These are phyloP conservation scores for Dendrobium chrysotoxum DNA, from an alignment of 106 monocot species.

Conservation along the genomic window DNA sequence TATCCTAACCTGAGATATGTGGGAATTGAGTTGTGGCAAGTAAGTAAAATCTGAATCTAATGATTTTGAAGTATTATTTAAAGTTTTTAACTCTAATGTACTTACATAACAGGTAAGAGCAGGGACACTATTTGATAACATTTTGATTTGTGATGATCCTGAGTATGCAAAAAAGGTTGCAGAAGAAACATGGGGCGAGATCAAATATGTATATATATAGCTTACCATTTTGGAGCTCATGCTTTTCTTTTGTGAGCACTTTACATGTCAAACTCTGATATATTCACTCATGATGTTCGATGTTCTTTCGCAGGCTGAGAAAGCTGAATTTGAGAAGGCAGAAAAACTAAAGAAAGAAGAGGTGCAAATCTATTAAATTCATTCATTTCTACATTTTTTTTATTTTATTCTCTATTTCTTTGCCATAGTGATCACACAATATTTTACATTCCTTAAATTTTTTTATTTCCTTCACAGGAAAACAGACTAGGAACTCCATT, in stretches of 20 bases:
- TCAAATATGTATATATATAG: conserved; percentile 62
- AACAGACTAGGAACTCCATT: not conserved
- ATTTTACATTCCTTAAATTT: too few relatives aligned
- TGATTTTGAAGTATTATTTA: not conserved
- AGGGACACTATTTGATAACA: conserved; percentile 78
- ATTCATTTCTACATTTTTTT: not conserved
- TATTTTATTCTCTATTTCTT: not conserved
- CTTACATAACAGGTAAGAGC: conserved; percentile 57
- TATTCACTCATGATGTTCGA: not conserved
- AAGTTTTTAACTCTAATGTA: not conserved
- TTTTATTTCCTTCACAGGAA: not conserved
- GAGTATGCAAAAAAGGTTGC: conserved; percentile 73
- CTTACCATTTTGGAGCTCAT: not conserved
- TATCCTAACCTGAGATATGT: conserved; percentile 70
- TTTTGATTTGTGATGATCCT: conserved; percentile 65
- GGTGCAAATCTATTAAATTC: conserved; percentile 1
- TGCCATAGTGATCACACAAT: too few relatives aligned
- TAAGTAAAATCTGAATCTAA: conserved; percentile 4
- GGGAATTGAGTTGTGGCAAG: conserved; percentile 64
- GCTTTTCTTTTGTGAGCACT: not conserved
- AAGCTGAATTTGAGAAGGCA: conserved; percentile 14
- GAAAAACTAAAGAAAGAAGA: conserved; percentile 12
- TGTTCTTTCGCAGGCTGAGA: conserved; percentile 48
- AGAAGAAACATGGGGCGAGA: conserved; percentile 83
- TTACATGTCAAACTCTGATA: not conserved